Percentiles rank a stretch among this genome's conserved stretches.
These are phyloP conservation scores for Przewalskia tangutica DNA, from an alignment of 257 asterid species.

Conservation along the genomic window DNA sequence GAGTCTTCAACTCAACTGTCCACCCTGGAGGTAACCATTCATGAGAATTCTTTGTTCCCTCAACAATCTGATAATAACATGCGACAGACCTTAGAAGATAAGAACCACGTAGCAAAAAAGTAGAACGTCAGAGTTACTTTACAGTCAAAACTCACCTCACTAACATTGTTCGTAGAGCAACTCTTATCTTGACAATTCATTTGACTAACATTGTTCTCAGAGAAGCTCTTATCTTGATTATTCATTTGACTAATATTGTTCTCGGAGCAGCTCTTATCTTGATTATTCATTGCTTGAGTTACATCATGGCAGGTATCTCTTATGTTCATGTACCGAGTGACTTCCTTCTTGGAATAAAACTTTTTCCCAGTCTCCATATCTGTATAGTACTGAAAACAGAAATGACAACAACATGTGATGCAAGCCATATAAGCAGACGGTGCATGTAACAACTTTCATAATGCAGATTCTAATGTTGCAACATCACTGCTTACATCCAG, in stretches of 20 bases:
- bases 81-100: not conserved
- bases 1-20: conserved; percentile 29
- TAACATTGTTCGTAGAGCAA: not conserved
- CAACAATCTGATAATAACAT: conserved; percentile 21
- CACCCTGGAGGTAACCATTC: conserved; percentile 65
- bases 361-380: conserved; percentile 33
- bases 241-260: not conserved
- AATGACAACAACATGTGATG: conserved; percentile 3
- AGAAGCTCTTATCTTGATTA: not conserved
- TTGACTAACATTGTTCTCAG: conserved; percentile 13
- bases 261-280: not conserved
- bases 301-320: conserved; percentile 15
- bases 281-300: conserved; percentile 22
- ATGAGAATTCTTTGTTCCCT: conserved; percentile 13
- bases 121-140: not conserved
- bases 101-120: not conserved
- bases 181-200: conserved; percentile 18
- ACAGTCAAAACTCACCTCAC: not conserved
- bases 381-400: conserved; percentile 33
- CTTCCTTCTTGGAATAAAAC: conserved; percentile 40
- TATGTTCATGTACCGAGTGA: conserved; percentile 12
- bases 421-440: not conserved
- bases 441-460: not conserved
- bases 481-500: not conserved
- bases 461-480: not conserved